A percentile compares a stretch with the other conserved stretches of the same genome.
Conservation (phyloP, 2,329 filamentous ascomycete genomes). For the Colletotrichum graminicola region DNA sequence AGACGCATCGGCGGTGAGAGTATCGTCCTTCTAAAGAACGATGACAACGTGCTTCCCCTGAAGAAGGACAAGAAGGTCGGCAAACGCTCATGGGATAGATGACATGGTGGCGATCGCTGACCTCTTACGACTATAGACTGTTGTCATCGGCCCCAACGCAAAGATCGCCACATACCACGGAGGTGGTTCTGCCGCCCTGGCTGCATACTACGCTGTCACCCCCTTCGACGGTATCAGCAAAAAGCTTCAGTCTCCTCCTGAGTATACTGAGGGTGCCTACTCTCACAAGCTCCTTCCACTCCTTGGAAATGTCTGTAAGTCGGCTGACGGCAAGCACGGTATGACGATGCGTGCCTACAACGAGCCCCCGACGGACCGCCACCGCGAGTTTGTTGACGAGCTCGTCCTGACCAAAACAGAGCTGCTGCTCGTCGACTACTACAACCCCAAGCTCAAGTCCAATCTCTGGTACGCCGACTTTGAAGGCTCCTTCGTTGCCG, state of each 20-base stretch:
- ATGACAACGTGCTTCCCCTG: conserved; percentile 72
- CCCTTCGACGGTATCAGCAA: conserved; percentile 77
- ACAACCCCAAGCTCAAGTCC: conserved; percentile 65
- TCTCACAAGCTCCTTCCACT: conserved; percentile 74
- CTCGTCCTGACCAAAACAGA: conserved; percentile 63
- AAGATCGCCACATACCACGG: conserved; percentile 70
- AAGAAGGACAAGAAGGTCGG: conserved; percentile 69
- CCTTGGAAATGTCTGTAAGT: conserved; percentile 65
- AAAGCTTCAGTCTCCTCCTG: conserved; percentile 58
- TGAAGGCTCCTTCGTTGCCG: conserved; percentile 70
- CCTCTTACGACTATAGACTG: conserved; percentile 52
- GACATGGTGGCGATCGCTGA: conserved; percentile 12
- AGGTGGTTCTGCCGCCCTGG: conserved; percentile 73
- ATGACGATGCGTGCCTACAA: conserved; percentile 74
- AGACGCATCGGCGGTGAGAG: conserved; percentile 76
- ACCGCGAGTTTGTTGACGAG: conserved; percentile 65
- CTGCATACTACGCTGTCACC: conserved; percentile 76
- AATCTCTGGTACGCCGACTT: conserved; percentile 70
- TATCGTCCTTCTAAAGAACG: conserved; percentile 81
- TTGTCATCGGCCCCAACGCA: conserved; percentile 69
- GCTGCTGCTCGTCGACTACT: conserved; percentile 63
- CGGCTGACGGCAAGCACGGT: conserved; percentile 65
- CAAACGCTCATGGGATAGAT: neutral
- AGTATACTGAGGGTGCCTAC: conserved; percentile 72
- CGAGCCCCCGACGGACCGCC: conserved; percentile 62